A percentile compares a stretch with the other conserved stretches of the same genome.
Conservation (phyloP, 2,329 filamentous ascomycete genomes). For the Aspergillus sp. region DNA sequence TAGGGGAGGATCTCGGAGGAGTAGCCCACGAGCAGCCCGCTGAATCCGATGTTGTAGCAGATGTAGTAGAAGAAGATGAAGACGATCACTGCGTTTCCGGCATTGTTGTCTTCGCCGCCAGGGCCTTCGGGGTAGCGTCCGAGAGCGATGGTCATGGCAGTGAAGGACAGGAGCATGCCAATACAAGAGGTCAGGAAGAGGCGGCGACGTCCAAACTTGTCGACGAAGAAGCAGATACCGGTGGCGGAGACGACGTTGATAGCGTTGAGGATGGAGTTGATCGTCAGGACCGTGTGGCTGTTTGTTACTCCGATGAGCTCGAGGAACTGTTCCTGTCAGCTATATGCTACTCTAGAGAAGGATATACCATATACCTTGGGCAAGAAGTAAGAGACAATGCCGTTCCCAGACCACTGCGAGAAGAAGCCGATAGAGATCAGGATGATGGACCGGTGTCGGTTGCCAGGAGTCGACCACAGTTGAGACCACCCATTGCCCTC, state of each 20-base stretch:
- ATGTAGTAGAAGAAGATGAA: slow-evolving; percentile 41
- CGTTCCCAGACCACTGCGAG: slow-evolving; percentile 59
- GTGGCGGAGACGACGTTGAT: slow-evolving; percentile 40
- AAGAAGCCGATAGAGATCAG: slow-evolving; percentile 55
- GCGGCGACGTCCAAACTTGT: slow-evolving; percentile 43
- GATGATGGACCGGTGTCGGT: slow-evolving; percentile 56
- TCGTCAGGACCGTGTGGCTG: slow-evolving; percentile 37
- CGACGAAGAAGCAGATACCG: slow-evolving; percentile 39
- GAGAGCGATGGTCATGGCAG: slow-evolving; percentile 43
- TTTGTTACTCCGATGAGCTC: slow-evolving; percentile 39
- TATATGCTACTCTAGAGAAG: not conserved
- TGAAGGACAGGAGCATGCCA: slow-evolving; percentile 47
- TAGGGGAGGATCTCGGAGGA: slow-evolving; percentile 52
- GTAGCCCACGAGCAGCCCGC: slow-evolving; percentile 37
- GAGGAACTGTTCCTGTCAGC: slow-evolving; percentile 18
- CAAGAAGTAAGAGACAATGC: slow-evolving; percentile 43
- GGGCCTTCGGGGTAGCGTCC: slow-evolving; percentile 33
- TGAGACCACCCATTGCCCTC: slow-evolving; percentile 45
- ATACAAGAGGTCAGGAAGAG: slow-evolving; percentile 44
- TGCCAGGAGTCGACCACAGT: slow-evolving; percentile 48
- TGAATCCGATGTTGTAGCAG: slow-evolving; percentile 31
- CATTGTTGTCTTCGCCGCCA: slow-evolving; percentile 22
- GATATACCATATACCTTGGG: slow-evolving; percentile 23
- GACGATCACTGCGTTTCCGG: slow-evolving; percentile 31
- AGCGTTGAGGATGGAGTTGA: slow-evolving; percentile 43